Conservation (phyloP, 768 basidiomycete genomes). For the Lyophyllum atratum region DNA sequence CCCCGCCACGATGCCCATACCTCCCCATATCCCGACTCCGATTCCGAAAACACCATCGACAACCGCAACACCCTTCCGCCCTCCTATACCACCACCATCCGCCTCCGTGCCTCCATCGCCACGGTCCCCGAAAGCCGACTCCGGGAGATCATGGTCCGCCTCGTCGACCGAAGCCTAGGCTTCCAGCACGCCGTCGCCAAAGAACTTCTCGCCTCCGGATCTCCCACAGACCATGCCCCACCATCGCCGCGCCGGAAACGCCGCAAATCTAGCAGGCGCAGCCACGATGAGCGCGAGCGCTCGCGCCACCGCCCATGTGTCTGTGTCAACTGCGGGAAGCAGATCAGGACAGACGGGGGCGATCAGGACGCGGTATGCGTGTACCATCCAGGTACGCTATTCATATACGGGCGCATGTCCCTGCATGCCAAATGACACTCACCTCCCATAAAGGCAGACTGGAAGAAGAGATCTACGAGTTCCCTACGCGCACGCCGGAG, state of each 20-base stretch:
- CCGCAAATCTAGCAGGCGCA: slow-evolving; percentile 12
- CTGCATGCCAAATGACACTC: no score
- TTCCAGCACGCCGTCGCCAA: slow-evolving; percentile 41
- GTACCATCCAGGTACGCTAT: slow-evolving; percentile 40
- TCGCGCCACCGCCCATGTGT: slow-evolving; percentile 13
- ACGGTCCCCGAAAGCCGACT: slow-evolving; percentile 37
- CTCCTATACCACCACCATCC: slow-evolving; percentile 10
- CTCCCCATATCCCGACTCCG: neutral
- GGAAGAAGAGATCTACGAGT: slow-evolving; percentile 41
- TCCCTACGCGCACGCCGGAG: slow-evolving; percentile 37
- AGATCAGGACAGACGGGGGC: slow-evolving; percentile 3
- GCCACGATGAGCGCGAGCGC: slow-evolving; percentile 7
- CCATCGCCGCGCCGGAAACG: slow-evolving; percentile 13
- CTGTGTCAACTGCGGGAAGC: slow-evolving; percentile 23
- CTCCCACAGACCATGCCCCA: neutral
- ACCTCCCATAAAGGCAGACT: slow-evolving; percentile 30
- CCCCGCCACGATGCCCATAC: slow-evolving; percentile 15
- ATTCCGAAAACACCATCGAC: slow-evolving; percentile 7
- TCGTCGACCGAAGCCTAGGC: slow-evolving; percentile 34
- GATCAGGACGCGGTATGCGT: slow-evolving; percentile 16
- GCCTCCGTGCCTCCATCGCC: slow-evolving; percentile 37
- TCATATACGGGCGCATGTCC: neutral
- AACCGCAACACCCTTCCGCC: slow-evolving; percentile 9
- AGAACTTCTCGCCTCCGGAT: slow-evolving; percentile 28
- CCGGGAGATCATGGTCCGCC: slow-evolving; percentile 38